Evolutionary conservation across 805 yeast species (phyloP).

Genomic region (Wickerhamomyces bovis): DNA sequence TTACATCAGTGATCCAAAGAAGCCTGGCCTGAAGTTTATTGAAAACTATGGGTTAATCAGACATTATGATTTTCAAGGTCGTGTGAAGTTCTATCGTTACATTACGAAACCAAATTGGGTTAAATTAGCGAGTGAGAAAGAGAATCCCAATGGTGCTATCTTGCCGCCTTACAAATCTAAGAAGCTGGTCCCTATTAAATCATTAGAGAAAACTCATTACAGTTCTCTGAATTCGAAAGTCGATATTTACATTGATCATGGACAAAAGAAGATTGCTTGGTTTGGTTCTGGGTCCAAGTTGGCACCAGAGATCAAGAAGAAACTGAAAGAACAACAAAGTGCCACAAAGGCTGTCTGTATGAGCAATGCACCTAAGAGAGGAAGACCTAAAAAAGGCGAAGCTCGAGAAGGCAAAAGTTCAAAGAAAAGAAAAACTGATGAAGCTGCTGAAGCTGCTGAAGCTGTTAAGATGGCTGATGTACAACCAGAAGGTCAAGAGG

Average conservation of each 20-base stretch:
- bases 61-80: slow-evolving; percentile 68
- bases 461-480: neutral
- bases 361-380: slow-evolving; percentile 17
- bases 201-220: slow-evolving; percentile 21
- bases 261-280: slow-evolving; percentile 11
- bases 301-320: slow-evolving; percentile 4
- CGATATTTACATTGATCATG: slow-evolving; percentile 4
- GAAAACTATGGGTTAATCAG: slow-evolving; percentile 42
- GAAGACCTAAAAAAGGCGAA: slow-evolving; percentile 23
- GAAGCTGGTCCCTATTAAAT: slow-evolving; percentile 7
- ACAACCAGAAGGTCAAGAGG: too few species aligned
- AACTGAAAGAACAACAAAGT: neutral
- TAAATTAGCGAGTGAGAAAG: slow-evolving; percentile 24
- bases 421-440: neutral
- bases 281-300: slow-evolving; percentile 4
- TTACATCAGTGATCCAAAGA: slow-evolving; percentile 29
- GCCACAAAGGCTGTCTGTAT: neutral
- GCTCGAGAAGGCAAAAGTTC: slow-evolving; percentile 9
- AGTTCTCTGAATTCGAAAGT: slow-evolving; percentile 20
- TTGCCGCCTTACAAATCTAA: slow-evolving; percentile 18
- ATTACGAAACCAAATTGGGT: slow-evolving; percentile 39
- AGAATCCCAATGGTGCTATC: slow-evolving; percentile 24
- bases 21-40: slow-evolving; percentile 13
- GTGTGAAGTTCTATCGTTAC: slow-evolving; percentile 65
- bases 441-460: neutral